Evolutionary conservation across 169 alveolate species (phyloP), one percentile per base, ranked within the genome.

Genomic region (Eimeria maxima): DNA sequence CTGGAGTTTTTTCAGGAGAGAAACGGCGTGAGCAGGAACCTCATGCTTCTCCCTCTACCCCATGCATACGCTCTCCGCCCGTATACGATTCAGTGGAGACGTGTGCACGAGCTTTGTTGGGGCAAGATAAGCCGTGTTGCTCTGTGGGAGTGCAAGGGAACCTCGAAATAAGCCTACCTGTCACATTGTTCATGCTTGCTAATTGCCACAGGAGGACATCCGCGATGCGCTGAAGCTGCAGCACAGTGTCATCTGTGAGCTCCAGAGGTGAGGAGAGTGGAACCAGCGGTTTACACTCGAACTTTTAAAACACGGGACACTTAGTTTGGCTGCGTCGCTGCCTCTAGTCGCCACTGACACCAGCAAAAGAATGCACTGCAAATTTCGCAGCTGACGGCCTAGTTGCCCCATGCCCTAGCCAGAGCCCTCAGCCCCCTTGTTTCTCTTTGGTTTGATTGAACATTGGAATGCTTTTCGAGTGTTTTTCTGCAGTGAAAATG

Each of bases 241-340:
- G n/a, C 91, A 83, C 53, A 50, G 50, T 27, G 74, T 67, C 44
- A 83, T 83, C 27, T 53, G 91, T 44, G 91, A 83, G 60, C 74
- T 83, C 20, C 91, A 50, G 91, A 53, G 91, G 91, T 83, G 50
- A 83, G 74, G 53, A 83, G 29, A 27, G 53, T 16, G 22, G 8
- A 74, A 38, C 13, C 20, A 65, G 27, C 27, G 69, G 69, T 60
- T 18, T 16, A 60, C 16, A 11, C 60, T 53, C 10, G 16, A 53
- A 14, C 6, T 18, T 2, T 24, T 60, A 60, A 18, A 60, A 18
- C 60, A 53, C 60, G 60, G 6, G 16, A 38, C n/a, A 24, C 38
- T 33, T 7, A n/a, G n/a, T 14, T 65, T 7, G 74, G 74, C 74
- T 22, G 33, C 4, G 22, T 22, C 42, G 33, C 74, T 65, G 0